Conservation (phyloP, 1,284 basidiomycete species). For the Rhodotorula mucilaginosa region DNA sequence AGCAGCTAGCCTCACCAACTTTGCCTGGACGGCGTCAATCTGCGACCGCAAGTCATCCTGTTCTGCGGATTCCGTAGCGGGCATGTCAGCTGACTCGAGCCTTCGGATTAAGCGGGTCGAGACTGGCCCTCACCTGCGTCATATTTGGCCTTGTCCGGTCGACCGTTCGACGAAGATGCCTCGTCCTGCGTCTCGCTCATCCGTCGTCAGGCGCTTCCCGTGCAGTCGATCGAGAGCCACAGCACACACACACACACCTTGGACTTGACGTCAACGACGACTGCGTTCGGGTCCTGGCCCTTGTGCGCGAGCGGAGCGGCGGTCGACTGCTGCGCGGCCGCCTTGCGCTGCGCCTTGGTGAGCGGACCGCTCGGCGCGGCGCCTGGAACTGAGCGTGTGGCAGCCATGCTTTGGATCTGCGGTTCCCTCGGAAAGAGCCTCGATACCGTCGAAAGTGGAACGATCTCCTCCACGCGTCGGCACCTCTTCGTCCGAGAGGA, state of each 20-base stretch:
- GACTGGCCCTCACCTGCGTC: constrained; percentile 15
- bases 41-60: constrained; percentile 77
- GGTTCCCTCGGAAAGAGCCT: no score
- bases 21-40: constrained; percentile 73
- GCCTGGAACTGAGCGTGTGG: constrained; percentile 6
- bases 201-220: background rate
- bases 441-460: no score
- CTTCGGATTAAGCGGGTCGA: accelerated
- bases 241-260: background rate
- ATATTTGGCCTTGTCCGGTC: constrained; percentile 35
- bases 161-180: constrained; percentile 17
- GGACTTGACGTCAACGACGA: constrained; percentile 2
- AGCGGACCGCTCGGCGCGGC: background rate
- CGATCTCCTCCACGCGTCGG: no score
- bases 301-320: background rate
- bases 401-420: no score
- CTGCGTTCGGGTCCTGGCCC: constrained; percentile 1
- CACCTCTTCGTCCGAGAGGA: no score
- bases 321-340: background rate
- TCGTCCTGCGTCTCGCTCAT: background rate
- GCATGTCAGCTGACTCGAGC: no score
- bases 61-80: constrained; percentile 54
- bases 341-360: constrained; percentile 15
- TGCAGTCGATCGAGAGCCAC: no score
- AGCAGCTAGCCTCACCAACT: constrained; percentile 60